These are phyloP conservation scores for Closterium sp. DNA, from an alignment of 139 green algal species.

Conservation along the genomic window DNA sequence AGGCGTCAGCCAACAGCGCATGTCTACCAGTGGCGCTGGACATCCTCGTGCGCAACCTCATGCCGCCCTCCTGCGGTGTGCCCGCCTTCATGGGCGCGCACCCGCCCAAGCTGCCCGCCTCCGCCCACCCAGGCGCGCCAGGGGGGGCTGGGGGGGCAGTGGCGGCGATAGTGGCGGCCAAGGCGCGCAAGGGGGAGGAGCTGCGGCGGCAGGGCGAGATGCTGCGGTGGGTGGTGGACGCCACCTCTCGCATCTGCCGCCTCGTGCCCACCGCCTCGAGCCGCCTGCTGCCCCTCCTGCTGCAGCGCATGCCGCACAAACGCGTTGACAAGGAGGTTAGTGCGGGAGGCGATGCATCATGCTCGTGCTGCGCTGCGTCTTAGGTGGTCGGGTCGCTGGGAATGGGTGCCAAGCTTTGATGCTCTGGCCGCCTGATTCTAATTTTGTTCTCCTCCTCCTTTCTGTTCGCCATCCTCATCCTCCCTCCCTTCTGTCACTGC, in stretches of 20 bases:
- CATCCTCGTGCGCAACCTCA: constrained; percentile 44
- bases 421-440: no score
- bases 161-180: constrained; percentile 19
- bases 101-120: neutral
- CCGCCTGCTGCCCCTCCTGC: constrained; percentile 27
- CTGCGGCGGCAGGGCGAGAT: constrained; percentile 16
- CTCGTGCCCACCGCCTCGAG: constrained; percentile 22
- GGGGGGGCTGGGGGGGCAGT: neutral
- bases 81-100: constrained; percentile 29
- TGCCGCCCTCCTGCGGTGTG: constrained; percentile 27
- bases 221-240: constrained; percentile 5
- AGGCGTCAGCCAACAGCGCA: constrained; percentile 28
- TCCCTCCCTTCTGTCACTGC: no score
- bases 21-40: constrained; percentile 29
- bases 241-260: neutral
- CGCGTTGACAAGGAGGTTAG: constrained; percentile 33
- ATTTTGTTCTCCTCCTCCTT: no score
- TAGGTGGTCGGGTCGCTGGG: neutral
- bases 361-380: neutral
- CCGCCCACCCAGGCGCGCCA: neutral
- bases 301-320: constrained; percentile 28
- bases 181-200: constrained; percentile 17
- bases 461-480: no score
- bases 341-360: neutral
- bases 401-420: no score